Evolutionary conservation across 257 asterid species (phyloP).

Genomic region (Phtheirospermum japonicum): DNA sequence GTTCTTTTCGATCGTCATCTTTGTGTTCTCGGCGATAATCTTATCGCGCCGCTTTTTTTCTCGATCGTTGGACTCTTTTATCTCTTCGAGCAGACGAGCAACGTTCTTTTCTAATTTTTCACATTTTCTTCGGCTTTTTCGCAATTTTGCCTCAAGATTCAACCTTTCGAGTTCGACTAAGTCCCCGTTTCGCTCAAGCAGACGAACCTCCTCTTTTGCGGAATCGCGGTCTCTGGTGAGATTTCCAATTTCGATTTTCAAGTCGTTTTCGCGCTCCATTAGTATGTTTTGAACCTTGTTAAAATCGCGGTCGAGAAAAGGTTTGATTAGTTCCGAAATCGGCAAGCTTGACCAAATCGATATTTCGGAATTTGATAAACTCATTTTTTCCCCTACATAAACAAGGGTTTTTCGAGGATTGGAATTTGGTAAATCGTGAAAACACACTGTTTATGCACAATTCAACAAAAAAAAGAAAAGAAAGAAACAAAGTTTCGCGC

Average conservation of each 20-base stretch:
- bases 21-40: slow-evolving; percentile 9
- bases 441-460: not conserved
- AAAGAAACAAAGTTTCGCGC: too few relatives aligned
- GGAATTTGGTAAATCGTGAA: not conserved
- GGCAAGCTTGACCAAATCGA: too few relatives aligned
- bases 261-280: not conserved
- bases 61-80: not conserved
- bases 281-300: not conserved
- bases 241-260: slow-evolving; percentile 27
- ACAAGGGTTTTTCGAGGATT: not conserved
- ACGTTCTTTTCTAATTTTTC: slow-evolving; percentile 21
- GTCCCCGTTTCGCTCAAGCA: slow-evolving; percentile 19
- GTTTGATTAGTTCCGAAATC: slow-evolving; percentile 27
- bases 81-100: slow-evolving; percentile 16
- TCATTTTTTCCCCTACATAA: not conserved
- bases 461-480: not conserved
- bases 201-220: slow-evolving; percentile 14
- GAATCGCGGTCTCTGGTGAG: slow-evolving; percentile 21
- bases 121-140: slow-evolving; percentile 3
- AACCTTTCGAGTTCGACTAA: slow-evolving; percentile 9
- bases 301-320: slow-evolving; percentile 30
- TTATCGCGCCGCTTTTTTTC: not conserved
- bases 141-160: slow-evolving; percentile 21
- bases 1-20: slow-evolving; percentile 13
- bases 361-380: not conserved